phyloP scores from a whole-genome alignment of 2,329 filamentous ascomycete genomes.

The Colletotrichum sp. region DNA sequence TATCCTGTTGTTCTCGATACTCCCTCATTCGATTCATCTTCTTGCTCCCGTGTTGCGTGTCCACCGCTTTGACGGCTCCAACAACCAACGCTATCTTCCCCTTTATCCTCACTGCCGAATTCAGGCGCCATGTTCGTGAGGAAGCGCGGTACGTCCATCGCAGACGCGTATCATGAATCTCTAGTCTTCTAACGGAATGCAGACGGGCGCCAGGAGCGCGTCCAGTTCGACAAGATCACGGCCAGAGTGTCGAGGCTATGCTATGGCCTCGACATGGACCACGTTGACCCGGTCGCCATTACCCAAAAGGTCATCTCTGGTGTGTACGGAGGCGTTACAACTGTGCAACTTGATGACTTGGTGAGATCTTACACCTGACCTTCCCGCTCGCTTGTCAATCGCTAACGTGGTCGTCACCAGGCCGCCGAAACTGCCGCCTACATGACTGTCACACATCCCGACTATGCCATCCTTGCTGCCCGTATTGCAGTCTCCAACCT shows the following conservation, averaged over 20 bases:
- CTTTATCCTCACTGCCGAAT: background rate
- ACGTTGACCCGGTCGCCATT: slow-evolving; percentile 97
- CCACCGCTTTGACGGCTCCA: background rate
- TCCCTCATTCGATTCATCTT: background rate
- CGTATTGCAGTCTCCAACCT: slow-evolving; percentile 99
- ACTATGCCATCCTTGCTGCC: slow-evolving; percentile 97
- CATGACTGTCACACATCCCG: slow-evolving; percentile 99
- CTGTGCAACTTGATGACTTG: slow-evolving; percentile 93
- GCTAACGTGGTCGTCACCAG: slow-evolving; percentile 50
- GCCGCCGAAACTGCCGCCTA: slow-evolving; percentile 98
- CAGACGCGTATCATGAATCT: background rate
- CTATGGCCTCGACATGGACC: slow-evolving; percentile 92
- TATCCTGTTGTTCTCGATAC: slow-evolving; percentile 3
- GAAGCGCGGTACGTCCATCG: slow-evolving; percentile 60
- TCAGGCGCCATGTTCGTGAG: slow-evolving; percentile 62
- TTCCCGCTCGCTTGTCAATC: background rate
- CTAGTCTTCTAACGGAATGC: background rate
- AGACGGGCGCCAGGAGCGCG: slow-evolving; percentile 99
- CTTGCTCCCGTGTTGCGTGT: background rate
- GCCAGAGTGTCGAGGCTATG: slow-evolving; percentile 96
- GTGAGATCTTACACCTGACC: slow-evolving; percentile 59
- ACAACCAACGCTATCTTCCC: background rate
- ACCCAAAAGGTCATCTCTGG: slow-evolving; percentile 99
- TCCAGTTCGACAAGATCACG: slow-evolving; percentile 99
- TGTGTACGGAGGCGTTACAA: slow-evolving; percentile 98